Percentiles rank a stretch among this genome's conserved stretches.
phyloP scores from a whole-genome alignment of 1,139 yeast genomes.

The Arxiozyma slooffiae region DNA sequence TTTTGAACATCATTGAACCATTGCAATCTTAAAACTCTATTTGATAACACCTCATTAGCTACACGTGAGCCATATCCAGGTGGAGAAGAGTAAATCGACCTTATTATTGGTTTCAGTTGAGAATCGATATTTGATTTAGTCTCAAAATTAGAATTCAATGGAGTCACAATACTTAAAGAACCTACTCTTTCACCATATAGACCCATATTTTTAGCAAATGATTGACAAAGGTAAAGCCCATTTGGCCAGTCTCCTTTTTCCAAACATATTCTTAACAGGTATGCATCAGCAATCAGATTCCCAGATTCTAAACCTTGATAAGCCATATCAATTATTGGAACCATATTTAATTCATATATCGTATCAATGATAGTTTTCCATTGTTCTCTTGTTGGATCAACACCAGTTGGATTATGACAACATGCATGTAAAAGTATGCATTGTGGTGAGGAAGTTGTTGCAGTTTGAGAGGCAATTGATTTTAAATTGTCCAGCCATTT shows the following conservation, averaged over 20 bases:
- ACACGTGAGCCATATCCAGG: conserved; percentile 91
- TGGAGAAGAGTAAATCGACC: conserved; percentile 88
- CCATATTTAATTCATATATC: conserved; percentile 44
- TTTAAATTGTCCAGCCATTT: conserved; percentile 39
- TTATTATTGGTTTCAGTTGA: conserved; percentile 60
- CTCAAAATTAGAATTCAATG: conserved; percentile 27
- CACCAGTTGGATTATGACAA: conserved; percentile 95
- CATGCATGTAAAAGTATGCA: conserved; percentile 82
- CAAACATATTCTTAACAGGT: conserved; percentile 34
- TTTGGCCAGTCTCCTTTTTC: conserved; percentile 28
- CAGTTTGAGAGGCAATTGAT: conserved; percentile 24
- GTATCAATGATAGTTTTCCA: conserved; percentile 66
- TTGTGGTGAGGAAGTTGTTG: conserved; percentile 47
- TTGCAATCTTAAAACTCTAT: conserved; percentile 50
- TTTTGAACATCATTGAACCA: conserved; percentile 72
- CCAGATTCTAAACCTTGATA: conserved; percentile 93
- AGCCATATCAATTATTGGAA: conserved; percentile 82
- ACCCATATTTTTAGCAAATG: conserved; percentile 96
- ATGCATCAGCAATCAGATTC: conserved; percentile 42
- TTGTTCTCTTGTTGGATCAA: conserved; percentile 72
- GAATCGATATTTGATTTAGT: conserved; percentile 46
- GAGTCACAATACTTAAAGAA: conserved; percentile 47
- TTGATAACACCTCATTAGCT: conserved; percentile 63
- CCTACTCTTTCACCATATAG: conserved; percentile 94
- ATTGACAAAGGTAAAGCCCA: conserved; percentile 67